Percentiles rank a stretch among this genome's conserved stretches.
These are phyloP conservation scores for Clarireedia monteithiana DNA, from an alignment of 2,329 filamentous ascomycete species.

Conservation along the genomic window DNA sequence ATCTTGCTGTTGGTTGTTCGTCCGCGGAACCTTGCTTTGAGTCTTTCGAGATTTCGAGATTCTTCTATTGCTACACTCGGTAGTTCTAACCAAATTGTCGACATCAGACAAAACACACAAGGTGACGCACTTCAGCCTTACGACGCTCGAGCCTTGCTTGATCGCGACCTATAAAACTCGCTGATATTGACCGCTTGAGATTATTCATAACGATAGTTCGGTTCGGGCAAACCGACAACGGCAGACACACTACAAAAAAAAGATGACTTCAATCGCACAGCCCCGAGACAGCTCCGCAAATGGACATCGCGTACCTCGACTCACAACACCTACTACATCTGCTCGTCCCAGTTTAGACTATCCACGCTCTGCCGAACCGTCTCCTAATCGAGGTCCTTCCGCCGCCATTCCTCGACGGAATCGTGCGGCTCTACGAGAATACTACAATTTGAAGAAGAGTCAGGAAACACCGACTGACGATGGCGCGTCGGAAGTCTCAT, in stretches of 20 bases:
- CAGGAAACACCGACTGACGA: constrained; percentile 17
- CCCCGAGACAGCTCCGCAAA: constrained; percentile 51
- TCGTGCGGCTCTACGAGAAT: constrained; percentile 82
- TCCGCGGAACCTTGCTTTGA: too few relatives aligned
- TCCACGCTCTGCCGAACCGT: constrained; percentile 51
- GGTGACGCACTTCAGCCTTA: too few relatives aligned
- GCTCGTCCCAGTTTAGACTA: constrained; percentile 65
- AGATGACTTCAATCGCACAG: constrained; percentile 58
- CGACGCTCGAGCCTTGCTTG: too few relatives aligned
- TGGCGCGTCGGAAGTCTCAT: constrained; percentile 27
- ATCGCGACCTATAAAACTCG: too few relatives aligned
- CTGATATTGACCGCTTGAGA: too few relatives aligned
- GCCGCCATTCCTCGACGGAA: constrained; percentile 39
- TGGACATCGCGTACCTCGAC: constrained; percentile 48
- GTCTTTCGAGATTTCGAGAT: too few relatives aligned
- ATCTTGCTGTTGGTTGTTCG: too few relatives aligned
- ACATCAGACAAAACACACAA: too few relatives aligned
- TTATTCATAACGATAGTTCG: too few relatives aligned
- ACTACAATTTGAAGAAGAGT: constrained; percentile 70
- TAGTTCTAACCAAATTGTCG: too few relatives aligned
- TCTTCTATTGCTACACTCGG: too few relatives aligned
- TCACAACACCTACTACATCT: constrained; percentile 64
- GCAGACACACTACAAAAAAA: constrained; percentile 8
- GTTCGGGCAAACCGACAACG: too few relatives aligned
- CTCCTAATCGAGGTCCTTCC: constrained; percentile 38